These are phyloP conservation scores for Alternaria viburni DNA, from an alignment of 2,329 filamentous ascomycete genomes.

Conservation along the genomic window DNA sequence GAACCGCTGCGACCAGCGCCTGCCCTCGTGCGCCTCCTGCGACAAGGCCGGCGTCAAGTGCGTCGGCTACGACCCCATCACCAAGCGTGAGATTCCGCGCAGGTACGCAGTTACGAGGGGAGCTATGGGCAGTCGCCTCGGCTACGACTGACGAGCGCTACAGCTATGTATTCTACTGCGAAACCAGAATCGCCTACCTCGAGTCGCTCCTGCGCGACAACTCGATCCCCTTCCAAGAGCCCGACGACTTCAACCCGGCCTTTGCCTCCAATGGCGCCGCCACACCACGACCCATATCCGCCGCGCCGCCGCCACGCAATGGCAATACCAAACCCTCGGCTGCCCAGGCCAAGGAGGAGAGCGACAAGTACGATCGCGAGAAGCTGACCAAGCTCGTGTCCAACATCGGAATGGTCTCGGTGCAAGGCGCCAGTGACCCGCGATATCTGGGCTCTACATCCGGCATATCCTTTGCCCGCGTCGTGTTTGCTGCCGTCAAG, in stretches of 20 bases:
- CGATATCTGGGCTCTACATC: conserved; percentile 84
- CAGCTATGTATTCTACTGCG: conserved; percentile 93
- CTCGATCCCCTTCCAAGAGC: conserved; percentile 73
- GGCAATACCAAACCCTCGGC: conserved; percentile 20
- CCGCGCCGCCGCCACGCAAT: conserved; percentile 31
- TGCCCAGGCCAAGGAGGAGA: conserved; percentile 37
- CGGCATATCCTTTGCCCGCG: conserved; percentile 90
- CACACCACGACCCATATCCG: conserved; percentile 10
- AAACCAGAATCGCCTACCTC: conserved; percentile 82
- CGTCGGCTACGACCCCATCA: conserved; percentile 95
- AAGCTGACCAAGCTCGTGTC: conserved; percentile 71
- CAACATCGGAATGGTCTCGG: conserved; percentile 76
- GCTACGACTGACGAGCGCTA: conserved; percentile 12
- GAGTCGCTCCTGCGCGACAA: conserved; percentile 75
- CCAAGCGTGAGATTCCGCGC: conserved; percentile 91
- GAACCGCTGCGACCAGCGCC: conserved; percentile 91
- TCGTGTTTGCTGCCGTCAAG: conserved; percentile 93
- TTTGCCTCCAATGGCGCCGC: conserved; percentile 45
- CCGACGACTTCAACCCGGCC: conserved; percentile 64
- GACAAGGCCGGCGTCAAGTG: conserved; percentile 92
- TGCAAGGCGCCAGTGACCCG: conserved; percentile 78
- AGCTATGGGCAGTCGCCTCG: conserved; percentile 3
- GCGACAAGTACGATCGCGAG: conserved; percentile 63
- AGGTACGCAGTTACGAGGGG: conserved; percentile 47
- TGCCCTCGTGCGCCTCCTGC: conserved; percentile 89